Percentiles rank a stretch among this genome's conserved stretches.
Conservation (phyloP, 352 stramenopile genomes). For the Globisporangium parvum region DNA sequence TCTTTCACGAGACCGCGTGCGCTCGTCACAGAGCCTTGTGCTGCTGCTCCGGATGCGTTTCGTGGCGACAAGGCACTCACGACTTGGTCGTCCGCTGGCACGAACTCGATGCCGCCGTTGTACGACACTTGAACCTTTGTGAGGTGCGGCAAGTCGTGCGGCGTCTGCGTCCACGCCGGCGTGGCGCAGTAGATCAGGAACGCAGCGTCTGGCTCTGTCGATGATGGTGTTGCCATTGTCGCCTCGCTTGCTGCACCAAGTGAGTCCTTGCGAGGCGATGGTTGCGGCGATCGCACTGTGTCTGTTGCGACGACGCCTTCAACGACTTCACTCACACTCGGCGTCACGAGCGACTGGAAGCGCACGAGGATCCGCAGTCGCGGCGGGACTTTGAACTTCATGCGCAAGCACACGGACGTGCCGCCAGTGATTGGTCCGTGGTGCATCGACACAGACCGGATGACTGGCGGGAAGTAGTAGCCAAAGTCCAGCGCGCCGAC, state of each 20-base stretch:
- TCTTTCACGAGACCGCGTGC: conserved; percentile 33
- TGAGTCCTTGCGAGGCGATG: not conserved
- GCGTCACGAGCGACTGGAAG: conserved; percentile 37
- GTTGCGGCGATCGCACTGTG: not conserved
- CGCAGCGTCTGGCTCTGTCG: conserved; percentile 20
- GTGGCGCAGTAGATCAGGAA: conserved; percentile 44
- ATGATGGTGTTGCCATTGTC: not conserved
- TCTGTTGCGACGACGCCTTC: conserved; percentile 8
- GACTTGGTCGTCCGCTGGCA: conserved; percentile 23
- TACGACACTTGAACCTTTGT: conserved; percentile 73
- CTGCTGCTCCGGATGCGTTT: not conserved
- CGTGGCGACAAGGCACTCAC: conserved; percentile 6
- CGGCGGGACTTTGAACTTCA: conserved; percentile 66
- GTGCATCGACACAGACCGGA: conserved; percentile 57
- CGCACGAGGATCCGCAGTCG: conserved; percentile 40
- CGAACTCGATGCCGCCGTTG: conserved; percentile 49
- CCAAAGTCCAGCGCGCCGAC: conserved; percentile 40
- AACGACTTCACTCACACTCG: conserved; percentile 15
- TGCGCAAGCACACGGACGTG: conserved; percentile 44
- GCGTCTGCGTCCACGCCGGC: conserved; percentile 30
- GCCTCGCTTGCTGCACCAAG: not conserved
- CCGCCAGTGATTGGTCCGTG: conserved; percentile 58
- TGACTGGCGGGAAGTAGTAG: conserved; percentile 51
- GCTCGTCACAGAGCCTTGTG: not conserved
- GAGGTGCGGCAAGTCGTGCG: conserved; percentile 29